phyloP scores from a whole-genome alignment of 83 land plant genomes.

The Thuja plicata region DNA sequence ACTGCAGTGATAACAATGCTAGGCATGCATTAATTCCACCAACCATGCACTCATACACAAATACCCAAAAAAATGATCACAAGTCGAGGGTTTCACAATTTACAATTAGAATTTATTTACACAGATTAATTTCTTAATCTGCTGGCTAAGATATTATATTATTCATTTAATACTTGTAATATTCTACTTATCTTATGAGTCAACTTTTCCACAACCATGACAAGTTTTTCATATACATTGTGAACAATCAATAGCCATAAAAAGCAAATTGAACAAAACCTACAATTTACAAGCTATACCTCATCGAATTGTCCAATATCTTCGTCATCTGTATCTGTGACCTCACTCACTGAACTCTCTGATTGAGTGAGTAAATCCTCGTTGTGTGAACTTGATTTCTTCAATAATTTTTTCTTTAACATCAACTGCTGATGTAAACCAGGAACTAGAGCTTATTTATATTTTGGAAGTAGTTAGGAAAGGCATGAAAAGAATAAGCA shows the following conservation, averaged over 20 bases:
- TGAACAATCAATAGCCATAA: background rate
- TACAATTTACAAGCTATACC: background rate
- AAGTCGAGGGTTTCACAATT: background rate
- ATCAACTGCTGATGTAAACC: background rate
- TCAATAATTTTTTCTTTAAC: background rate
- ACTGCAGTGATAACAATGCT: background rate
- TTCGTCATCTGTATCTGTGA: background rate
- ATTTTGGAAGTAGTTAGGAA: background rate
- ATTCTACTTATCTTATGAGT: background rate
- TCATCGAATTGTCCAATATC: constrained; percentile 1
- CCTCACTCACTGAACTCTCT: background rate
- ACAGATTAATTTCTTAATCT: background rate
- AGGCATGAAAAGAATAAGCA: background rate
- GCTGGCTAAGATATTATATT: background rate
- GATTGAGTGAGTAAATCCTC: background rate
- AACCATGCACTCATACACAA: background rate
- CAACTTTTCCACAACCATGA: background rate
- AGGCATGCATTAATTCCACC: background rate
- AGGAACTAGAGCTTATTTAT: background rate
- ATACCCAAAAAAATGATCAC: background rate
- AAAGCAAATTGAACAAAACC: background rate
- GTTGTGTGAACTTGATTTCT: background rate
- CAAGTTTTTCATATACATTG: background rate
- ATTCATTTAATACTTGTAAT: background rate
- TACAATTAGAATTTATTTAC: background rate